Evolutionary conservation across 768 basidiomycete genomes (phyloP), one percentile per base, ranked within the genome.

Genomic region (Sistotremastrum suecicum): DNA sequence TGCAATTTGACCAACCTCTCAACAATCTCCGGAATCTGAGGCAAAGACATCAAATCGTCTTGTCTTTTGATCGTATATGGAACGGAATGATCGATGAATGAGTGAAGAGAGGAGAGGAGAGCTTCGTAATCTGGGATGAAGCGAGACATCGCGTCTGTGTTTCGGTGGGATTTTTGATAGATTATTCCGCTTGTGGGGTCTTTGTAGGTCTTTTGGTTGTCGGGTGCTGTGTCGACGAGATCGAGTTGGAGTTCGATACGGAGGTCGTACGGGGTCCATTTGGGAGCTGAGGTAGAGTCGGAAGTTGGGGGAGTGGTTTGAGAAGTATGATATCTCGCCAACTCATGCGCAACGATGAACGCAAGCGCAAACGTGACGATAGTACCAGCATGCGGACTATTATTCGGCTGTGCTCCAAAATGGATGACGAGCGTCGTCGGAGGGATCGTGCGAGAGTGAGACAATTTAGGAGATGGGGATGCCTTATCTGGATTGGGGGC

Each of bases 341-440:
- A 48, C 8, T 51, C 49, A 5, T 45, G 42, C 3, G 56, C 58
- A n/a, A 60, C 40, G 45, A 56, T 33, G 51, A 62, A 60, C 2
- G 56, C 58, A 4, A 55, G 42, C 32, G 55, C 43, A 45, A 62
- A 60, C 7, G 50, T 52, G 42, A 56, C 45, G 34, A 63, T 53
- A 5, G 59, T 63, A 3, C 60, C 62, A 1, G 50, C 50, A 44
- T 63, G 60, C 7, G 60, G 60, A 43, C 53, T 54, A 49, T 57
- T 62, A 49, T 63, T 63, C 7, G 62, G 62, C 44, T 63, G 62
- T 12, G 59, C 58, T 37, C 59, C 58, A 37, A 60, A 53, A 35
- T 60, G 57, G 29, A 59, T 44, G 50, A 53, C 41, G 49, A 37
- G 20, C 20, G 20, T 20, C 20, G 20, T 20, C 20, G 20, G 20